Base-by-base conservation (phyloP, 2,329 filamentous ascomycete genomes). In the Cryphonectria naterciae region DNA sequence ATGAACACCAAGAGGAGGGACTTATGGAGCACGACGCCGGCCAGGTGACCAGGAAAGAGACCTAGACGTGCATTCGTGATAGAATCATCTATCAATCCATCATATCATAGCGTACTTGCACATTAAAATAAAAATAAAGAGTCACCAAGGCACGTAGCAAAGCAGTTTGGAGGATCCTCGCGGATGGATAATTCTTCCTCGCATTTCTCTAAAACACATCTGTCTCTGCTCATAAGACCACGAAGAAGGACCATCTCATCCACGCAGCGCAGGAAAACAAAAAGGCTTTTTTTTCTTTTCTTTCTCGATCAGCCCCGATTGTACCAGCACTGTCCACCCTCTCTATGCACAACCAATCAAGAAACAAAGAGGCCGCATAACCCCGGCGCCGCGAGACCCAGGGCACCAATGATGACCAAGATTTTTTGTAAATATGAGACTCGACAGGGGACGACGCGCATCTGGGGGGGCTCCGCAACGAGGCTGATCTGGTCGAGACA, bases 401-500 rank as follows among this genome's bases (percentile, higher is more conserved):
- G 81, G 81, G 80, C 82, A 79, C 83, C 85, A n/a, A 49, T 49
- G 2, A 84, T 82, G 78, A 82, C 82, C 84, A 86, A 84, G 85
- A 85, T 82, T 85, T 86, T 88, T 87, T 79, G 82, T 83, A 86
- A 83, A 86, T 84, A 85, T 81, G 83, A 86, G 83, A 84, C 83
- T 83, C 82, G 83, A 82, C 80, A 79, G 80, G 80, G 80, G 83
- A 82, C 83, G 81, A 81, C 80, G 82, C 83, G 80, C 81, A 81
- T 81, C 82, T 80, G 8, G 8, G 37, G 78, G 77, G 80, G 79
- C 79, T 81, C 79, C 79, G 81, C 80, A 80, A 80, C 79, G 78
- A 79, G 79, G 79, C 81, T 81, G 79, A 81, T 80, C 81, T 82
- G 81, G 80, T 81, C 81, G 80, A 80, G 80, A 80, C 81, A 80